Evolutionary conservation across 164 flowering plant genomes (phyloP).

Genomic region (Aristolochia contorta): DNA sequence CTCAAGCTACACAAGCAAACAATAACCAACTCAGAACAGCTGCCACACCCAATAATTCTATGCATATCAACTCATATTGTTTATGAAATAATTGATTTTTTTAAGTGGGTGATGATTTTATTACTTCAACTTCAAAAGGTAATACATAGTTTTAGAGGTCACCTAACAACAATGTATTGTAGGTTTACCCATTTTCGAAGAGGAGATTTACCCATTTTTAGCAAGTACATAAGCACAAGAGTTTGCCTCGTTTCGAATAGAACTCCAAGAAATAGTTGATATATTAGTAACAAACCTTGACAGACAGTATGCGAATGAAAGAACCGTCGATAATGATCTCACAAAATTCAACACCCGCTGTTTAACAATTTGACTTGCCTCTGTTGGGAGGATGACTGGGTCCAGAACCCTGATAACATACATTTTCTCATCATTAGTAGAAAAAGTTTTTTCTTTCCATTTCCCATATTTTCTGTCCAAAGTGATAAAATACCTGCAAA

Average conservation of each 20-base stretch:
- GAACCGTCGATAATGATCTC: constrained; percentile 81
- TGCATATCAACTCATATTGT: background rate
- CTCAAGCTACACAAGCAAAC: too few species aligned
- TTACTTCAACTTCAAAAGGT: too few species aligned
- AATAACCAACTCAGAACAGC: too few species aligned
- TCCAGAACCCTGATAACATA: constrained; percentile 58
- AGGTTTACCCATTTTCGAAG: too few species aligned
- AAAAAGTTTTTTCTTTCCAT: background rate
- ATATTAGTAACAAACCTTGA: constrained; percentile 44
- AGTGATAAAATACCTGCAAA: constrained; percentile 63
- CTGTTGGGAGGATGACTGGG: constrained; percentile 71
- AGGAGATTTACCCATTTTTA: too few species aligned
- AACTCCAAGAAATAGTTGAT: background rate
- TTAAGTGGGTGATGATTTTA: too few species aligned
- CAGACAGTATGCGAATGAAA: constrained; percentile 79
- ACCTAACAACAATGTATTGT: too few species aligned
- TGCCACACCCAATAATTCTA: background rate
- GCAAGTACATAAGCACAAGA: too few species aligned
- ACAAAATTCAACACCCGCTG: constrained; percentile 69
- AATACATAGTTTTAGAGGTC: too few species aligned
- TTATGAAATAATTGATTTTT: too few species aligned
- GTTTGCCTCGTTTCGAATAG: too few species aligned
- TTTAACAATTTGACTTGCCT: constrained; percentile 76
- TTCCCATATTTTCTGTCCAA: background rate
- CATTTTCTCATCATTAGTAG: background rate